Evolutionary conservation across 2,329 filamentous ascomycete genomes (phyloP), one percentile per base, ranked within the genome.

Genomic region (Beauveria sp.): DNA sequence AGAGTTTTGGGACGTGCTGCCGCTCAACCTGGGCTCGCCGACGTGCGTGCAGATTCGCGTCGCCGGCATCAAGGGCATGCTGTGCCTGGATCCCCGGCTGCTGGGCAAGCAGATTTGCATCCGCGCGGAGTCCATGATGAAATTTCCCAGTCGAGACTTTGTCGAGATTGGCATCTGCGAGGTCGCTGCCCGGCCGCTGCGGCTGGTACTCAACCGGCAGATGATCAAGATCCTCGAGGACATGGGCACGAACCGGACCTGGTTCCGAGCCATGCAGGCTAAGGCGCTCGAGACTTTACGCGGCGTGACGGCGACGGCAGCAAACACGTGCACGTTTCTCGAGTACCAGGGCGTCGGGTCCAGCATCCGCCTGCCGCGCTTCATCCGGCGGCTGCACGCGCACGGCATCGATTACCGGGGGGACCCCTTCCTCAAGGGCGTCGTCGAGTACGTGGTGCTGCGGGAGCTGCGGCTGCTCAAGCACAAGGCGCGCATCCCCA

Each of bases 201-300:
- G 83, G 0, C 78, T 93, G 66, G 83, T 86, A 20, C 79, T 96
- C 1, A 96, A 96, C 68, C 85, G 88, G 1, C 90, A 90, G 65
- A 79, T 93, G 63, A 91, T 96, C 74, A 96, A 96, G 70, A 91
- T 96, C 5, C 72, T 96, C 1, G 91, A 96, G 68, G 91, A 96
- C 65, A 85, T 93, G 71, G 80, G 81, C 0, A 85, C 89, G 0
- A 70, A 78, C 0, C 68, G 75, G 1, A 61, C 73, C 0, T 87
- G 83, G 70, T 93, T 96, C 65, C 69, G 88, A 12, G 68, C 78
- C 0, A 73, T 90, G 1, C 91, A 95, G 70, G 75, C 78, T 0
- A 74, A 76, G n/a, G 87, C 87, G 30, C 74, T 95, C 3, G 65
- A 79, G 0, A 75, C 80, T 14, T 75, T 96, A 5, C 81, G 84